These are phyloP conservation scores for Claviceps sp. DNA, from an alignment of 2,329 filamentous ascomycete genomes.

Conservation along the genomic window DNA sequence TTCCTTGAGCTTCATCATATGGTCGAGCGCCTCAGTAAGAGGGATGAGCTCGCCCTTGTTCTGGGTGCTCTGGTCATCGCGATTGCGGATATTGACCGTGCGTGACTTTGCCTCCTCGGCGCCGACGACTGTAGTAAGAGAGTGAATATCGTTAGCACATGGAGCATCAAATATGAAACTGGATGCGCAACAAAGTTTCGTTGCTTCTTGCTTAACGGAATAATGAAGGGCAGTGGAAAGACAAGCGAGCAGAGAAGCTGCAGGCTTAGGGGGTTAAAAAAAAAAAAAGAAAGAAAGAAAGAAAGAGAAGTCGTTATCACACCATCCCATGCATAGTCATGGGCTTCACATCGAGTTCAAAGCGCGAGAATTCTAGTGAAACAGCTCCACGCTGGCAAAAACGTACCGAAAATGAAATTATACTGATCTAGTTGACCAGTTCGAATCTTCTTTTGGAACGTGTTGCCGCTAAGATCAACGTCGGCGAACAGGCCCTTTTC, in stretches of 20 bases:
- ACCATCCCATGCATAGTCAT: neutral
- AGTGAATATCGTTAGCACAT: constrained; percentile 1
- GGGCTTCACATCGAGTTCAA: neutral
- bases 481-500: constrained; percentile 53
- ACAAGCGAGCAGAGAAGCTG: neutral
- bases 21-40: constrained; percentile 42
- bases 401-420: constrained; percentile 65
- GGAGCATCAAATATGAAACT: neutral
- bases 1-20: constrained; percentile 37
- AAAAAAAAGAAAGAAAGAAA: neutral
- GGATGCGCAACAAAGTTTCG: neutral
- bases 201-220: neutral
- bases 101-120: constrained; percentile 46
- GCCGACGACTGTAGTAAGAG: constrained; percentile 39
- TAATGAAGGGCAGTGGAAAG: neutral
- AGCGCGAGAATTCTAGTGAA: neutral
- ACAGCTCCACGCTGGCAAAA: neutral
- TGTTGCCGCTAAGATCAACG: constrained; percentile 51
- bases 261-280: neutral
- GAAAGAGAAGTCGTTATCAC: neutral
- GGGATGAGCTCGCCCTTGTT: constrained; percentile 45
- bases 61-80: constrained; percentile 49
- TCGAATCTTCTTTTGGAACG: constrained; percentile 80
- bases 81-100: constrained; percentile 50
- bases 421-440: constrained; percentile 69